Evolutionary conservation across 1,139 yeast species (phyloP).

Genomic region (Geotrichum australiense): DNA sequence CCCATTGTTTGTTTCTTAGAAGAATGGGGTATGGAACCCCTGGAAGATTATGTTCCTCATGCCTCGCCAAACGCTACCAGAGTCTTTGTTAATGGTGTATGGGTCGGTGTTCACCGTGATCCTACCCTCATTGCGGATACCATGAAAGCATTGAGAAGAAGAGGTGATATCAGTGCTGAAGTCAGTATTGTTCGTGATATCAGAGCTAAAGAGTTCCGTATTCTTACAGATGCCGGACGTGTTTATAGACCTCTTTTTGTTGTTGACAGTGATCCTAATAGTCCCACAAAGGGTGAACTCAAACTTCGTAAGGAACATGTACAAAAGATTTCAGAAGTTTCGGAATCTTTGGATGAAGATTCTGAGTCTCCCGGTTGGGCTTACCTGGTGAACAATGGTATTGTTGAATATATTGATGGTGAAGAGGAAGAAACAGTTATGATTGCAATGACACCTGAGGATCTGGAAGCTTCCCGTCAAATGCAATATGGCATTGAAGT

Average conservation of each 20-base stretch:
- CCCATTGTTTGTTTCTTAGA: constrained; percentile 89
- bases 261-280: constrained; percentile 72
- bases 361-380: constrained; percentile 74
- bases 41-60: constrained; percentile 92
- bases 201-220: constrained; percentile 90
- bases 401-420: constrained; percentile 92
- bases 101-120: constrained; percentile 98
- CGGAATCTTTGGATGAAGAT: constrained; percentile 49
- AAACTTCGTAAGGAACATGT: constrained; percentile 81
- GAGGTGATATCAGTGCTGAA: constrained; percentile 93
- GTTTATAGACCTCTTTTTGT: constrained; percentile 91
- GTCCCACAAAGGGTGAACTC: constrained; percentile 70
- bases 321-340: constrained; percentile 54
- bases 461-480: constrained; percentile 63
- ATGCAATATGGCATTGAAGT: constrained; percentile 45
- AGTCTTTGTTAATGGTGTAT: constrained; percentile 95
- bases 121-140: constrained; percentile 88
- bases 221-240: constrained; percentile 98
- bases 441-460: constrained; percentile 99
- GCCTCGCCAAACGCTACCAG: constrained; percentile 88
- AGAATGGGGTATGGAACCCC: constrained; percentile 99
- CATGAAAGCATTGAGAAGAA: constrained; percentile 85
- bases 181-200: constrained; percentile 95
- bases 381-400: constrained; percentile 73
- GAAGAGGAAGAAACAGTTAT: constrained; percentile 97